Evolutionary conservation across 78 protist genomes (phyloP).

Genomic region (Speleostelium caveatum): DNA sequence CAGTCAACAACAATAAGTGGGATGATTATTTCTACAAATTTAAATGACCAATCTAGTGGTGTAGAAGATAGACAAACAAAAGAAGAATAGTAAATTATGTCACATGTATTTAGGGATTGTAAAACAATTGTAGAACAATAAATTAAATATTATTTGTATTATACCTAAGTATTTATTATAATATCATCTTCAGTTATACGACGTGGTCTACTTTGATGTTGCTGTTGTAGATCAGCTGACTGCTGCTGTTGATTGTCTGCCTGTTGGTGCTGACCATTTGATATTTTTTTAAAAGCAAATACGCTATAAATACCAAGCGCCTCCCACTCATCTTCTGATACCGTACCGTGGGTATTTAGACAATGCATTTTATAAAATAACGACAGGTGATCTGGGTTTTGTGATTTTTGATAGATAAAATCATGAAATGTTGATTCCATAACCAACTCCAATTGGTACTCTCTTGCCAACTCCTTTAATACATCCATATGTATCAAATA

Average conservation of each 20-base stretch:
- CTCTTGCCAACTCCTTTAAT: conserved; percentile 33
- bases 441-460: conserved; percentile 59
- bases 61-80: too few species aligned
- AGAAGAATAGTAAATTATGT: too few species aligned
- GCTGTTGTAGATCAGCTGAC: background rate
- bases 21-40: too few species aligned
- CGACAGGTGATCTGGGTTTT: background rate
- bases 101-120: too few species aligned
- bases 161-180: background rate
- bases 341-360: conserved; percentile 11
- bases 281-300: conserved; percentile 47
- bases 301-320: conserved; percentile 55
- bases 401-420: conserved; percentile 14
- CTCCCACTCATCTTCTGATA: conserved; percentile 75
- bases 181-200: background rate
- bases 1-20: too few species aligned
- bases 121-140: too few species aligned
- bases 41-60: too few species aligned
- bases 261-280: background rate
- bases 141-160: too few species aligned
- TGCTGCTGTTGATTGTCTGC: background rate
- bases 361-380: conserved; percentile 54
- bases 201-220: background rate
- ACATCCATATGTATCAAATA: conserved; percentile 67
- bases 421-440: conserved; percentile 48